These are phyloP conservation scores for Nitzschia putrida DNA, from an alignment of 108 stramenopile genomes.

Conservation along the genomic window DNA sequence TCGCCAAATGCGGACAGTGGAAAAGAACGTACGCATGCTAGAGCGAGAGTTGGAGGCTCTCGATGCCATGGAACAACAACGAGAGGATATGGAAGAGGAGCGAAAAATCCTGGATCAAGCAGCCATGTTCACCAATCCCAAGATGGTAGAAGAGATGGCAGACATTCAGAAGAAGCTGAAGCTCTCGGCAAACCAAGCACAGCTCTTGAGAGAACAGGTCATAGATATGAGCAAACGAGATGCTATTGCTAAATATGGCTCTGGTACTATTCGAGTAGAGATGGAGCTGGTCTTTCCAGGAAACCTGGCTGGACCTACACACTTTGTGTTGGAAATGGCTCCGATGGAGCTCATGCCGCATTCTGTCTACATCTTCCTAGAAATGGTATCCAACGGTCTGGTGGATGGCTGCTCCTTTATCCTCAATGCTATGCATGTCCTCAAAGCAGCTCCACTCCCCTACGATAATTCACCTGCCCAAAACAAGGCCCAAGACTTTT, in stretches of 20 bases:
- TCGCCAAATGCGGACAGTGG: slow-evolving; percentile 16
- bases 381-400: slow-evolving; percentile 50
- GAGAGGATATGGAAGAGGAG: slow-evolving; percentile 31
- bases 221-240: slow-evolving; percentile 30
- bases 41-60: slow-evolving; percentile 33
- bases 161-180: slow-evolving; percentile 32
- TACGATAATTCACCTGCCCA: slow-evolving; percentile 35
- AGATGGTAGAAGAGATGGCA: slow-evolving; percentile 26
- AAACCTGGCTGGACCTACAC: slow-evolving; percentile 24
- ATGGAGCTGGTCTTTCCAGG: slow-evolving; percentile 65
- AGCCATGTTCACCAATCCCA: slow-evolving; percentile 31
- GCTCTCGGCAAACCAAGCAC: slow-evolving; percentile 24
- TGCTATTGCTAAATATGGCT: slow-evolving; percentile 49
- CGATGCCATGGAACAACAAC: slow-evolving; percentile 30
- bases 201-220: slow-evolving; percentile 33
- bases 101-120: slow-evolving; percentile 19
- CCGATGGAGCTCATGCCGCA: slow-evolving; percentile 78
- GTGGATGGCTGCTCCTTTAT: slow-evolving; percentile 56
- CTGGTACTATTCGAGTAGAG: slow-evolving; percentile 61
- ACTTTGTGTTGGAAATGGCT: slow-evolving; percentile 70
- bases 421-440: slow-evolving; percentile 53
- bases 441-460: slow-evolving; percentile 61
- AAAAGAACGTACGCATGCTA: slow-evolving; percentile 24
- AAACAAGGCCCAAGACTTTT: slow-evolving; percentile 44
- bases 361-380: slow-evolving; percentile 68